Evolutionary conservation across 495 filamentous ascomycete genomes (phyloP).

Genomic region (Penicillium manginii): DNA sequence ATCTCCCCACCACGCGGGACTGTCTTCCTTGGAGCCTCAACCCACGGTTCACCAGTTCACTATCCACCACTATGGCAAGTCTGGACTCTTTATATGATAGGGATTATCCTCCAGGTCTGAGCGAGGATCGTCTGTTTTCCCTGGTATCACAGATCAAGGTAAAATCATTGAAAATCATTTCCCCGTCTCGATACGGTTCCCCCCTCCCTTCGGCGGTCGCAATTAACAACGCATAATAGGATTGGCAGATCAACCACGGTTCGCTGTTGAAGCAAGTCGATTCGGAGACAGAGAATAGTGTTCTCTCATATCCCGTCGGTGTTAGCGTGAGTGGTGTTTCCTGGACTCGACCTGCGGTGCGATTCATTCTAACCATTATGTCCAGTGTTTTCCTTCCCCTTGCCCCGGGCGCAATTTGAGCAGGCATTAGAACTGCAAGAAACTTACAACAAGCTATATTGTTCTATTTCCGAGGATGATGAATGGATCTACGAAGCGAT

Average conservation of each 20-base stretch:
- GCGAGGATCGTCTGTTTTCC: conserved; percentile 12
- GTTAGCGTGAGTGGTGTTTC: conserved; percentile 57
- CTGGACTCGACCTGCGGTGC: background rate
- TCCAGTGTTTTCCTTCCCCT: conserved; percentile 68
- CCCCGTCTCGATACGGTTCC: background rate
- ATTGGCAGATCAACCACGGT: conserved; percentile 85
- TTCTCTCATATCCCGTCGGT: conserved; percentile 71
- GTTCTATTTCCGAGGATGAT: conserved; percentile 73
- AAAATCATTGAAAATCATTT: background rate
- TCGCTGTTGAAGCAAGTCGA: conserved; percentile 69
- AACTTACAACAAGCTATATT: conserved; percentile 82
- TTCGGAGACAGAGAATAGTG: conserved; percentile 58
- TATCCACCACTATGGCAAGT: background rate
- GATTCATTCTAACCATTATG: background rate
- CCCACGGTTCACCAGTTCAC: background rate
- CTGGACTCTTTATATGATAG: background rate
- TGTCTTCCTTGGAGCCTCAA: background rate
- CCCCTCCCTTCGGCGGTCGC: background rate
- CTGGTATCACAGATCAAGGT: conserved; percentile 21
- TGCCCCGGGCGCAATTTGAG: conserved; percentile 71
- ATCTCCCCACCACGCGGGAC: conserved; percentile 1
- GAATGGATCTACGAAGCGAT: conserved; percentile 60
- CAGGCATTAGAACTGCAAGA: conserved; percentile 68
- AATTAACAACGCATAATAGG: conserved; percentile 52
- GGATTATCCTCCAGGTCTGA: conserved; percentile 13